Percentiles rank a stretch among this genome's conserved stretches.
Evolutionary conservation across 345 rosid genomes (phyloP).

Genomic region (Mallotus nudiflorus): DNA sequence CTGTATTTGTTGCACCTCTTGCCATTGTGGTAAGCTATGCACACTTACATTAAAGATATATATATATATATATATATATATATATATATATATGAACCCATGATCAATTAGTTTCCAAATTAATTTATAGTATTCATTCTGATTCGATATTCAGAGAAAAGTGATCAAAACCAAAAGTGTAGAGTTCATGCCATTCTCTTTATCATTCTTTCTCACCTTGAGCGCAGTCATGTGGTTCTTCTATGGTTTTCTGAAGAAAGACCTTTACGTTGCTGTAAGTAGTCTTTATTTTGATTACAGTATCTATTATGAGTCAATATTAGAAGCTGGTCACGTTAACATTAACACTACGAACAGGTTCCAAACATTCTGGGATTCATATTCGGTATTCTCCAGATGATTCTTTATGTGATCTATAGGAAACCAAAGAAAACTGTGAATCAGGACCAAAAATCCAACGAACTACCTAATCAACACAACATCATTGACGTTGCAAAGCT

Average conservation of each 20-base stretch:
- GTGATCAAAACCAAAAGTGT: slow-evolving; percentile 79
- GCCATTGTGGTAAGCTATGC: slow-evolving; percentile 60
- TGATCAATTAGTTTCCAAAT: no score
- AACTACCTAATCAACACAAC: slow-evolving; percentile 33
- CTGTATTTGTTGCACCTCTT: slow-evolving; percentile 85
- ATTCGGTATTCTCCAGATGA: slow-evolving; percentile 72
- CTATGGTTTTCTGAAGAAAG: slow-evolving; percentile 67
- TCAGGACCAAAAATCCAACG: slow-evolving; percentile 45
- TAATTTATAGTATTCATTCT: not conserved
- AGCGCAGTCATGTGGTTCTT: slow-evolving; percentile 92
- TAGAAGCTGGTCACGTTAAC: no score
- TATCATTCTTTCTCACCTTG: slow-evolving; percentile 77
- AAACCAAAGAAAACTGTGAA: slow-evolving; percentile 39
- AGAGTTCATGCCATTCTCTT: slow-evolving; percentile 75
- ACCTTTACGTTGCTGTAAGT: slow-evolving; percentile 72
- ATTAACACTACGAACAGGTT: no score
- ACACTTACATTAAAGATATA: no score
- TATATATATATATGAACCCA: no score
- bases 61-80: no score
- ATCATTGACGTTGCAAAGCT: slow-evolving; percentile 21
- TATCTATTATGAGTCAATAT: no score
- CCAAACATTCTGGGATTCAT: slow-evolving; percentile 79
- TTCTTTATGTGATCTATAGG: slow-evolving; percentile 68
- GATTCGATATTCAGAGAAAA: slow-evolving; percentile 55
- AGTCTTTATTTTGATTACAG: not conserved